A percentile compares a stretch with the other conserved stretches of the same genome.
Conservation (phyloP, 1,139 yeast species). For the Pichia sp. region DNA sequence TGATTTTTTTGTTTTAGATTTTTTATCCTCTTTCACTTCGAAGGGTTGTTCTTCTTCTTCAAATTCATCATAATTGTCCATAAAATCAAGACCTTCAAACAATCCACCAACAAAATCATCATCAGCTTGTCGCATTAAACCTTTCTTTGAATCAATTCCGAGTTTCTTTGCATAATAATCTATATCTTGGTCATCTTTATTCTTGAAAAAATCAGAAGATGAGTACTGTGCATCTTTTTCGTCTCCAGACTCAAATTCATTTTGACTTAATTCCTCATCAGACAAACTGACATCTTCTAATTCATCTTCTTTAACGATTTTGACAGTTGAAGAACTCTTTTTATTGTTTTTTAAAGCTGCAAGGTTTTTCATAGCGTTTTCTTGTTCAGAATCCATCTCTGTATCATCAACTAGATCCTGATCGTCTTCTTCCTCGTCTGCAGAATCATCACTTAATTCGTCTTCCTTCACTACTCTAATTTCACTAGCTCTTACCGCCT, state of each 20-base stretch:
- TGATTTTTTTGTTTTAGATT: not conserved
- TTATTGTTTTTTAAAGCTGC: not conserved
- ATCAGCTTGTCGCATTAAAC: conserved; percentile 23
- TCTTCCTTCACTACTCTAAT: conserved; percentile 24
- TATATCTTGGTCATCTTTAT: conserved; percentile 73
- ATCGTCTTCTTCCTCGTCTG: no score
- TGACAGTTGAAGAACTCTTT: not conserved
- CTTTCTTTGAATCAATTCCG: conserved; percentile 36
- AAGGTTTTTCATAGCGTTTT: not conserved
- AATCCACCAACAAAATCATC: conserved; percentile 31
- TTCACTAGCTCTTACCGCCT: conserved; percentile 6
- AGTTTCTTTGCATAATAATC: conserved; percentile 69
- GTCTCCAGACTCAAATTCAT: conserved; percentile 6
- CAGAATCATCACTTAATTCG: conserved; percentile 21
- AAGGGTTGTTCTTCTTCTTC: not conserved
- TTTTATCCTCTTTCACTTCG: conserved; percentile 1
- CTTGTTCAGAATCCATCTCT: conserved; percentile 2
- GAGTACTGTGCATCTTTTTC: conserved; percentile 28
- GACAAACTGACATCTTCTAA: conserved; percentile 20
- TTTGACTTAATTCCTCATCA: conserved; percentile 1
- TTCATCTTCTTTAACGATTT: conserved; percentile 19
- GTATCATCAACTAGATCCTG: not conserved
- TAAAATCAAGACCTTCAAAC: conserved; percentile 47
- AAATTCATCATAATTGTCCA: conserved; percentile 14
- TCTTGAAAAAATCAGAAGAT: conserved; percentile 27